Evolutionary conservation across 169 alveolate species (phyloP).

Genomic region (Cyclospora cayetanensis): DNA sequence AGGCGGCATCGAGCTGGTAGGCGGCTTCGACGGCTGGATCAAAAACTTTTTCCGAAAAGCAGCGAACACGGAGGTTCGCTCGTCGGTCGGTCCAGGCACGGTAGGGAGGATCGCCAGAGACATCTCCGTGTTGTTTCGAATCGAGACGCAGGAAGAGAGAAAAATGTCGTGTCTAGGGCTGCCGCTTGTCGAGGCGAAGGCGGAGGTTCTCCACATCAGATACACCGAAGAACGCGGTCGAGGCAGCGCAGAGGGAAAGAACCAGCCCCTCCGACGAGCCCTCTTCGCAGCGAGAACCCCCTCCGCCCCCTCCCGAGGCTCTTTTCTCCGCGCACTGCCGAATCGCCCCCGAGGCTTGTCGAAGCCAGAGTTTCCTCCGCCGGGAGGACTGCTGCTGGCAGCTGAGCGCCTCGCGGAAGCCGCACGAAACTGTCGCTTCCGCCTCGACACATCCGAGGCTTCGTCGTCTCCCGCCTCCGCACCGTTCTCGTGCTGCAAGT

Average conservation of each 20-base stretch:
- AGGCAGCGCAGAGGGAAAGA: constrained; percentile 20
- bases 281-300: background rate
- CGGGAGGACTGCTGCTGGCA: background rate
- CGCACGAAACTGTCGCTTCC: background rate
- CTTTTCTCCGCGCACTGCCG: background rate
- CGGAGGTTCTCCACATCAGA: constrained; percentile 50
- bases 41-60: constrained; percentile 43
- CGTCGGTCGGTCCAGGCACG: constrained; percentile 60
- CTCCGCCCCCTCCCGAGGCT: background rate
- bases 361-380: background rate
- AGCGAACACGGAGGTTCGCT: constrained; percentile 46
- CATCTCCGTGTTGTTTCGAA: constrained; percentile 14
- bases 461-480: constrained; percentile 48
- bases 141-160: constrained; percentile 48
- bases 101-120: constrained; percentile 20
- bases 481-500: background rate
- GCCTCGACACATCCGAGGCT: background rate
- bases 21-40: constrained; percentile 30
- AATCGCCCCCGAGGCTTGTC: background rate
- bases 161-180: constrained; percentile 21
- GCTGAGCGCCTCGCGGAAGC: background rate
- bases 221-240: constrained; percentile 47
- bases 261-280: constrained; percentile 7
- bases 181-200: constrained; percentile 12
- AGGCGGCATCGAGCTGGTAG: constrained; percentile 44